phyloP scores from a whole-genome alignment of 1,139 yeast species.

The Sugiyamaella paludigena region DNA sequence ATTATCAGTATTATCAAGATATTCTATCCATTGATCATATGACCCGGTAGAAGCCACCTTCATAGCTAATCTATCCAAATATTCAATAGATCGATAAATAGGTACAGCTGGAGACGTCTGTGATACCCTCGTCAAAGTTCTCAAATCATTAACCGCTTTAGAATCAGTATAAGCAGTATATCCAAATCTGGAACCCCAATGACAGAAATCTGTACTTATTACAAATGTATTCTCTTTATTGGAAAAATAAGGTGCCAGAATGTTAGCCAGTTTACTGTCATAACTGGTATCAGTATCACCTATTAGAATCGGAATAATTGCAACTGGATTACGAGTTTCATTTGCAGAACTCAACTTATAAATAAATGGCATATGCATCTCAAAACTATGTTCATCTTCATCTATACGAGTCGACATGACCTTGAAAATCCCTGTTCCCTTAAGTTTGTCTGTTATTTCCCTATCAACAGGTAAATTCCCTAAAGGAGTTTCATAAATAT shows the following conservation, averaged over 20 bases:
- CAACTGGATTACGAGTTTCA: slow-evolving; percentile 38
- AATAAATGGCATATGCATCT: slow-evolving; percentile 87
- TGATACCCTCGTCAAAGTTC: slow-evolving; percentile 17
- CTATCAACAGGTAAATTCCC: slow-evolving; percentile 71
- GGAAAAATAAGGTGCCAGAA: slow-evolving; percentile 53
- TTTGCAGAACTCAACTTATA: slow-evolving; percentile 43
- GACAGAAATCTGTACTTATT: slow-evolving; percentile 90
- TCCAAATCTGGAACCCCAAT: slow-evolving; percentile 85
- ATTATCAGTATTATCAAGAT: slow-evolving; percentile 68
- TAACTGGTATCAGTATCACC: slow-evolving; percentile 55
- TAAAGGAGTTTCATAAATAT: slow-evolving; percentile 71
- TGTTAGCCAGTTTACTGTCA: slow-evolving; percentile 47
- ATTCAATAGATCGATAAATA: slow-evolving; percentile 69
- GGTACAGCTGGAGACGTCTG: slow-evolving; percentile 36
- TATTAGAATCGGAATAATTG: slow-evolving; percentile 76
- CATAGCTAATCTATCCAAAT: slow-evolving; percentile 71
- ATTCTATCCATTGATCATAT: slow-evolving; percentile 59
- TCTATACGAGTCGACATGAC: slow-evolving; percentile 63
- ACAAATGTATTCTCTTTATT: slow-evolving; percentile 66
- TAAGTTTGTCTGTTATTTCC: slow-evolving; percentile 38
- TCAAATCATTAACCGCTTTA: slow-evolving; percentile 18
- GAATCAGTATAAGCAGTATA: slow-evolving; percentile 57
- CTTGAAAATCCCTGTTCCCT: slow-evolving; percentile 44
- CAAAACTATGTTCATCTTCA: slow-evolving; percentile 87
- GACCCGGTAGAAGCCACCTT: slow-evolving; percentile 54